Evolutionary conservation across 106 monocot genomes (phyloP).

Genomic region (Acorus gramineus): DNA sequence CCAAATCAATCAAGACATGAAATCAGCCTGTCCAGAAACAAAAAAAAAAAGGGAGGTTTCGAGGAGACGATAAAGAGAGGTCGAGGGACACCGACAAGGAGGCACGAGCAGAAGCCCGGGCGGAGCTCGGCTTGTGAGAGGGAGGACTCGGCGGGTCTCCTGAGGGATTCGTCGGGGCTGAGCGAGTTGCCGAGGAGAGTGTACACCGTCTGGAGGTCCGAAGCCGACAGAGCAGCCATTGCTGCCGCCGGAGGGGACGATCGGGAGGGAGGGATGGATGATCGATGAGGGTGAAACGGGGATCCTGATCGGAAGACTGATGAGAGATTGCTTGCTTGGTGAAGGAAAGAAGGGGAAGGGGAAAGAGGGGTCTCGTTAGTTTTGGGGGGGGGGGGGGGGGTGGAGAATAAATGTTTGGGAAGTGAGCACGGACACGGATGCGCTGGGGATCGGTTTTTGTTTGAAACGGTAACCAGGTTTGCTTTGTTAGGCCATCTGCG

Average conservation of each 20-base stretch:
- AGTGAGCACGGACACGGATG: too few species aligned
- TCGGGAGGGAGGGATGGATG: too few species aligned
- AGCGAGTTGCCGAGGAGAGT: constrained; percentile 66
- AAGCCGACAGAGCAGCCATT: constrained; percentile 64
- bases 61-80: not conserved
- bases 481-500: too few species aligned
- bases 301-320: too few species aligned
- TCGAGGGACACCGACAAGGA: constrained; percentile 40
- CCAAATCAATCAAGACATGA: not conserved
- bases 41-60: not conserved
- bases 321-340: too few species aligned
- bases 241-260: not conserved
- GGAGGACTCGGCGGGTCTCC: constrained; percentile 67
- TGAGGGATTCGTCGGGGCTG: constrained; percentile 52
- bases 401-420: too few species aligned
- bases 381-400: too few species aligned
- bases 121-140: constrained; percentile 92
- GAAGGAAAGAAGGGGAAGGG: too few species aligned
- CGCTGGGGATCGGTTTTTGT: too few species aligned
- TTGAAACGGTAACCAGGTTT: too few species aligned
- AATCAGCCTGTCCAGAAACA: not conserved
- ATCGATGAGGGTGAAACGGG: too few species aligned
- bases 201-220: constrained; percentile 77
- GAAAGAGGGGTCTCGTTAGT: too few species aligned
- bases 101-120: constrained; percentile 97